Conservation (phyloP, 257 asterid genomes). For the Fraxinus americana region DNA sequence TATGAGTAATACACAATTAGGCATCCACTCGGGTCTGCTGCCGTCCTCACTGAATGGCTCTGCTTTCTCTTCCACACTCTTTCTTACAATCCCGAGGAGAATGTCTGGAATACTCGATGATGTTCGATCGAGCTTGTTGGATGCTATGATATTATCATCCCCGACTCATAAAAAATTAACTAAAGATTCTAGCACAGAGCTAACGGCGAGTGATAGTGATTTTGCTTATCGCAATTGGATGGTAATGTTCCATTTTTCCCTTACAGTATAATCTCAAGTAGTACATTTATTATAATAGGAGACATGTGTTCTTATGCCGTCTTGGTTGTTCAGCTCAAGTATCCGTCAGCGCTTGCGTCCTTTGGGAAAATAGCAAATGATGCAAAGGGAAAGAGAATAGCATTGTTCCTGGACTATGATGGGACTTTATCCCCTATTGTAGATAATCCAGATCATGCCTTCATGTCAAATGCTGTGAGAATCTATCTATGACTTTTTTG, state of each 20-base stretch:
- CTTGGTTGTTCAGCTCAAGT: constrained; percentile 63
- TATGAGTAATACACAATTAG: constrained; percentile 59
- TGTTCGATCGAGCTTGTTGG: constrained; percentile 66
- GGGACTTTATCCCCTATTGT: constrained; percentile 65
- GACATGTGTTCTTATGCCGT: background rate
- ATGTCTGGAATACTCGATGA: constrained; percentile 75
- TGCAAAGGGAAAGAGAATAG: constrained; percentile 49
- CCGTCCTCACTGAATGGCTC: constrained; percentile 63
- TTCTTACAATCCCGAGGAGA: constrained; percentile 76
- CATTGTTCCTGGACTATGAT: constrained; percentile 58
- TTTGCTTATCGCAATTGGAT: constrained; percentile 67
- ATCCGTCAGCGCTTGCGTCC: constrained; percentile 57
- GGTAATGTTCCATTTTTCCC: constrained; percentile 43
- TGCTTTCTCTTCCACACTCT: constrained; percentile 60
- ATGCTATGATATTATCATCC: constrained; percentile 89
- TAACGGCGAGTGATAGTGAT: constrained; percentile 49
- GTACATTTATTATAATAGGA: constrained; percentile 2
- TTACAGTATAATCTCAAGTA: background rate
- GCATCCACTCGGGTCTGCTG: constrained; percentile 65
- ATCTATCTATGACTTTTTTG: background rate
- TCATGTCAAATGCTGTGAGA: constrained; percentile 54
- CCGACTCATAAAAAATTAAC: constrained; percentile 73
- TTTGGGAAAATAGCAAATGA: constrained; percentile 47
- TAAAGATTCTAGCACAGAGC: constrained; percentile 49
- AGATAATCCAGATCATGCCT: constrained; percentile 61